Evolutionary conservation across 2,329 filamentous ascomycete species (phyloP), one percentile per base, ranked within the genome.

Genomic region (Sporothrix protearum): DNA sequence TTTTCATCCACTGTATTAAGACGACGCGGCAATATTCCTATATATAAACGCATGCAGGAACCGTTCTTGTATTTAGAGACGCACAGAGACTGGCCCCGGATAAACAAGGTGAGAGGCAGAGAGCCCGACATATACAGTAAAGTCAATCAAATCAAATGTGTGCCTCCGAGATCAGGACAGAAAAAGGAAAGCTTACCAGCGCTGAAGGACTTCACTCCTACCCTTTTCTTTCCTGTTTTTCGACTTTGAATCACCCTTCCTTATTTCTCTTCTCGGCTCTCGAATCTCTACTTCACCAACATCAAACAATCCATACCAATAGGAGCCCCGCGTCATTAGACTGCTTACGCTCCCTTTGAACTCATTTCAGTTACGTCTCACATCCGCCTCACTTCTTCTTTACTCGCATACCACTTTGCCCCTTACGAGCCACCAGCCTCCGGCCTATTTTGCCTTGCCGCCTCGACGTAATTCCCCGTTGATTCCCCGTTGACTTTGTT

Each of bases 371-470:
- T n/a, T n/a, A n/a, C n/a, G n/a, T n/a, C n/a, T n/a, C n/a, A n/a
- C n/a, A n/a, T n/a, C n/a, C n/a, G n/a, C n/a, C n/a, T n/a, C n/a
- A 6, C 9, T 30, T 28, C 14, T 30, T 30, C 30, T 16, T 55
- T 30, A 9, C 12, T 19, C 53, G 30, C 33, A 39, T 36, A 39
- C 22, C 30, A 39, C 10, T 16, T 30, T 55, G 57, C 33, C 57
- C 28, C 55, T 30, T 25, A 30, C 39, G 5, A 42, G 39, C 10
- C 39, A 42, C 57, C 57, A 61, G 39, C 57, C 6, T 61, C 57
- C 57, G 33, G 22, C 39, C 19, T 61, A 61, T 61, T 61, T 61
- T 61, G 57, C 57, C 57, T 61, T 61, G 57, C 57, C 57, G 57
- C 57, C 33, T 61, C 4, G 57, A 36, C 19, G 6, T 61, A 10